Conservation (phyloP, 805 yeast genomes). For the Metschnikowia anglica region DNA sequence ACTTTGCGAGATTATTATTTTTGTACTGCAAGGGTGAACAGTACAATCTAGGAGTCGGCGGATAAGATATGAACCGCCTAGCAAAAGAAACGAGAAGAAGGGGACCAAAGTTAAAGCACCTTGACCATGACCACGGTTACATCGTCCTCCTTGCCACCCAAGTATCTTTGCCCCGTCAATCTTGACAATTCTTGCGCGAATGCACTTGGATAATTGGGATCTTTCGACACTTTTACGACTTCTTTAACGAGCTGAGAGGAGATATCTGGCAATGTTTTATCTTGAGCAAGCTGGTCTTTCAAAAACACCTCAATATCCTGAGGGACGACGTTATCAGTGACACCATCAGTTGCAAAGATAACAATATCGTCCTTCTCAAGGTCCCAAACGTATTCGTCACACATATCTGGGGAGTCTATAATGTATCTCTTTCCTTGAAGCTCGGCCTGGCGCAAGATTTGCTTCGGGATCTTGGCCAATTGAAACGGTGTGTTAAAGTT, state of each 20-base stretch:
- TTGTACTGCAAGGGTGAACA: too few relatives aligned
- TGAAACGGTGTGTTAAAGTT: constrained; percentile 92
- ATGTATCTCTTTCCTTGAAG: constrained; percentile 61
- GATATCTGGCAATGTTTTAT: constrained; percentile 39
- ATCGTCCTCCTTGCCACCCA: constrained; percentile 96
- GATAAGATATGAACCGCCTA: too few relatives aligned
- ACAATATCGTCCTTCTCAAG: constrained; percentile 72
- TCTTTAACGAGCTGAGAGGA: constrained; percentile 59
- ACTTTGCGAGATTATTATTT: too few relatives aligned
- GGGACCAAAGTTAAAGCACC: constrained; percentile 34
- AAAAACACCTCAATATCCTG: constrained; percentile 71
- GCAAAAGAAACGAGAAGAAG: too few relatives aligned
- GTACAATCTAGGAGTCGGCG: too few relatives aligned
- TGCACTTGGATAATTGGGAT: constrained; percentile 74
- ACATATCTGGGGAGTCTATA: constrained; percentile 65
- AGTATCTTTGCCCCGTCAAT: constrained; percentile 63
- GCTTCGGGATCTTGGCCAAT: constrained; percentile 76
- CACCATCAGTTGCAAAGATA: constrained; percentile 90
- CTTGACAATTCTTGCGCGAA: constrained; percentile 76
- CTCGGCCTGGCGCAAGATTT: constrained; percentile 52
- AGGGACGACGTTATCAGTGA: constrained; percentile 77
- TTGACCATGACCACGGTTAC: constrained; percentile 77
- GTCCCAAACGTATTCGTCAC: constrained; percentile 66
- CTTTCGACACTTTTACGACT: constrained; percentile 69
- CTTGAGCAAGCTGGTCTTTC: constrained; percentile 48